Evolutionary conservation across 352 stramenopile species (phyloP).

Genomic region (Pythium rhizo-oryzae): DNA sequence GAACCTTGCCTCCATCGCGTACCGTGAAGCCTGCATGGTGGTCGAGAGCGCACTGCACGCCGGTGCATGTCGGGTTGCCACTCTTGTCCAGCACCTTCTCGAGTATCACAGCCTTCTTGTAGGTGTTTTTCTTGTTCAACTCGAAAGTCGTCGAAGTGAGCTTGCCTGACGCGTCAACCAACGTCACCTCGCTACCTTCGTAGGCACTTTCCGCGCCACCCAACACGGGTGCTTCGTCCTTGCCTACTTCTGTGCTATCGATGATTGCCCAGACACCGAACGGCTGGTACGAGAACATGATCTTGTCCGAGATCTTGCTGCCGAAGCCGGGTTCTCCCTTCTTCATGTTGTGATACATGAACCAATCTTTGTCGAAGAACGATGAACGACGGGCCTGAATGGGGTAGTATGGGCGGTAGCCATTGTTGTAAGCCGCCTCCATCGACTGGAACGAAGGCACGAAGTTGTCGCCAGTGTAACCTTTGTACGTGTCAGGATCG

Average conservation of each 20-base stretch:
- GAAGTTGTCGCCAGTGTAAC: slow-evolving; percentile 40
- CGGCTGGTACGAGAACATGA: slow-evolving; percentile 74
- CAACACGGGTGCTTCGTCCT: slow-evolving; percentile 36
- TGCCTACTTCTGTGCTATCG: slow-evolving; percentile 28
- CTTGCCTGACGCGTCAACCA: slow-evolving; percentile 44
- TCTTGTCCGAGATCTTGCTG: slow-evolving; percentile 49
- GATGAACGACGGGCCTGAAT: slow-evolving; percentile 77
- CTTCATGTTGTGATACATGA: slow-evolving; percentile 62
- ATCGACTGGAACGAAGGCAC: slow-evolving; percentile 73
- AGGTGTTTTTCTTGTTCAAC: slow-evolving; percentile 39
- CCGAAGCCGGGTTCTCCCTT: slow-evolving; percentile 50
- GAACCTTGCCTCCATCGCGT: slow-evolving; percentile 33
- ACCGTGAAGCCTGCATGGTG: slow-evolving; percentile 54
- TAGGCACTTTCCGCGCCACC: slow-evolving; percentile 45
- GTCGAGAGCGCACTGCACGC: slow-evolving; percentile 55
- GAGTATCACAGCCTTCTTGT: slow-evolving; percentile 54
- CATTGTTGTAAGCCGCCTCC: slow-evolving; percentile 47
- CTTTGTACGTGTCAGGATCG: slow-evolving; percentile 48
- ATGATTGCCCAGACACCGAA: slow-evolving; percentile 79
- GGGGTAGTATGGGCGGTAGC: slow-evolving; percentile 90
- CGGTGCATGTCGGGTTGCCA: slow-evolving; percentile 39
- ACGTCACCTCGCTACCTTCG: slow-evolving; percentile 30
- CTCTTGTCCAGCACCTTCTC: slow-evolving; percentile 44
- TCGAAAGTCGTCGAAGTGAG: slow-evolving; percentile 32
- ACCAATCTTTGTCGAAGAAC: slow-evolving; percentile 91